Evolutionary conservation across 352 stramenopile species (phyloP), one percentile per base, ranked within the genome.

Genomic region (Saprolegnia diclina): DNA sequence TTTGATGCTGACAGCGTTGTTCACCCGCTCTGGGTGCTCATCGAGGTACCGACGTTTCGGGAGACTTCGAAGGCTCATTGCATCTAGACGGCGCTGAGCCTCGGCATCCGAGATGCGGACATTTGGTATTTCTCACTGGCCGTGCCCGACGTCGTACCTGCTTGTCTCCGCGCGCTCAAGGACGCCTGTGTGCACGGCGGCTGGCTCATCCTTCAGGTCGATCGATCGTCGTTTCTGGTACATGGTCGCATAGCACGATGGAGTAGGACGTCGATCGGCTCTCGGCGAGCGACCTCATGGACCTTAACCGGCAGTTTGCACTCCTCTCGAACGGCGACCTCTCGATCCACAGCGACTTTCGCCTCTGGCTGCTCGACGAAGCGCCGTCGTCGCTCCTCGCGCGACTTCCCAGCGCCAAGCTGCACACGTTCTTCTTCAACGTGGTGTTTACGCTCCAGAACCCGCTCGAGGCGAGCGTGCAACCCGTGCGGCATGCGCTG

Each of bases 351-450:
- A n/a, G 29, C 10, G 46, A 69, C 42, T 69, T 69, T 29, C 45
- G 63, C 16, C 35, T 69, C 22, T 69, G 63, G 63, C 11, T 69
- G 16, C 11, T 69, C 21, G 19, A 69, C 53, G 50, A 69, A 9
- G 16, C 24, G 38, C 21, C 50, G 53, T 38, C 50, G 53, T 61
- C 21, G n/a, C 37, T 42, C 11, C 35, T 59, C 11, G 24, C 24
- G 24, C 21, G 53, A 4, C 52, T 69, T 32, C 63, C 63, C 6
- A 61, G 26, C n/a, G 40, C 19, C 53, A 50, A 63, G 14, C 16
- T 69, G 32, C 53, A 63, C n/a, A 63, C 29, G n/a, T 69, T 61
- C 50, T 69, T 50, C 22, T 69, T 69, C 42, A 61, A 69, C 53
- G 14, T 52, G 0, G 21, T 10, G 16, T 61, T n/a, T 11, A 61